Evolutionary conservation across 2,329 filamentous ascomycete genomes (phyloP), one percentile per base, ranked within the genome.

Genomic region (Neofusicoccum umdonicola): DNA sequence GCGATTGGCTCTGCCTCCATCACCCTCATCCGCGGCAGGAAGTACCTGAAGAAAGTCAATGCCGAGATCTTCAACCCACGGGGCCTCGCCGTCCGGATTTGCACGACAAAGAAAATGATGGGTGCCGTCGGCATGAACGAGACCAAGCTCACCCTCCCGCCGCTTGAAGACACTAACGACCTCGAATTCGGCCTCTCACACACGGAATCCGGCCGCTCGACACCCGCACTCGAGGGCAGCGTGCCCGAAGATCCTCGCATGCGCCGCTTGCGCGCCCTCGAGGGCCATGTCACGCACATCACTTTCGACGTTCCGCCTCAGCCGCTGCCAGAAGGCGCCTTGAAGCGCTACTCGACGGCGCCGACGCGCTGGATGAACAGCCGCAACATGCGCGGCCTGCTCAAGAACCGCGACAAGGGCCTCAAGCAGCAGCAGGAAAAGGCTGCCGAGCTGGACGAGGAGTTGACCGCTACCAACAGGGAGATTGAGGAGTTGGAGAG

Each of bases 341-440:
- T 63, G 39, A 52, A 54, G 47, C 61, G 61, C 39, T 54, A 63
- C 27, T 7, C 39, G 17, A 54, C 48, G 31, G 61, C 48, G 11
- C 61, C 61, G 31, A 45, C 39, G 39, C 61, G 50, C 15, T 63
- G 61, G 61, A 37, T 63, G 39, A 63, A 63, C 61, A 37, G 48
- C 48, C 50, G 42, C n/a, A 39, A 47, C 12, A 27, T 27, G n/a
- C 22, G 50, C 4, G 17, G n/a, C 1, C 50, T 63, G 17, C 22
- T 22, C 11, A 39, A 47, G 39, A 31, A 13, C 9, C 61, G 61
- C 50, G 50, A 54, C 3, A 63, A 63, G 39, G 50, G 61, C 2
- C n/a, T 54, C 22, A 12, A 47, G 39, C 15, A 47, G 48, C 61
- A 54, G 27, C 48, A 41, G 17, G 61, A 63, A 5, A 63, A 47